Evolutionary conservation across 768 basidiomycete genomes (phyloP).

Genomic region (Kwoniella botswanensis): DNA sequence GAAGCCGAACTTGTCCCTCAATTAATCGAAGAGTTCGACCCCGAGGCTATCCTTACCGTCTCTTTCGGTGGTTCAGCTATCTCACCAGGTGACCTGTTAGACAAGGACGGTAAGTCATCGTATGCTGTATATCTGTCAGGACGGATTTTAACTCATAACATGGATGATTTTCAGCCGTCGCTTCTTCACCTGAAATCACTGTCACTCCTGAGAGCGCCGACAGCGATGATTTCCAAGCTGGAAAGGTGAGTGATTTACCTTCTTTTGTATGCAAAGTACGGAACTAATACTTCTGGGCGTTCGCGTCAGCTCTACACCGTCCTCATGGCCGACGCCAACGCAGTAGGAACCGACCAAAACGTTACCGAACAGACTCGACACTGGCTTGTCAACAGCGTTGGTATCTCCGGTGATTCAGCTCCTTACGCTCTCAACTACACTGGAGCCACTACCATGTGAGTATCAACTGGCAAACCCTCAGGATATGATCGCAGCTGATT

Average conservation of each 20-base stretch:
- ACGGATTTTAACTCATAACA: neutral
- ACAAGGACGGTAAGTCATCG: slow-evolving; percentile 64
- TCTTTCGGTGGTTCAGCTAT: slow-evolving; percentile 65
- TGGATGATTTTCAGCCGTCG: slow-evolving; percentile 63
- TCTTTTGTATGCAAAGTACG: too few species aligned
- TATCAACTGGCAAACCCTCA: neutral
- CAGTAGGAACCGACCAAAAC: slow-evolving; percentile 67
- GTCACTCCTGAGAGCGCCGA: slow-evolving; percentile 60
- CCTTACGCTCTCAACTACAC: slow-evolving; percentile 51
- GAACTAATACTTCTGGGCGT: neutral
- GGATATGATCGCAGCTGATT: neutral
- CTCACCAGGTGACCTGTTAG: slow-evolving; percentile 67
- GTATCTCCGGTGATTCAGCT: slow-evolving; percentile 31
- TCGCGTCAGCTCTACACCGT: slow-evolving; percentile 64
- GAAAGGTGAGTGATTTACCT: slow-evolving; percentile 27
- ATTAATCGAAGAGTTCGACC: slow-evolving; percentile 67
- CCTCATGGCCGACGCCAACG: slow-evolving; percentile 75
- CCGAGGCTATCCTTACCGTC: slow-evolving; percentile 66
- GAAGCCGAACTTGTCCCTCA: slow-evolving; percentile 66
- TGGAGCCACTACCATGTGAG: slow-evolving; percentile 49
- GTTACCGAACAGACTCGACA: slow-evolving; percentile 65
- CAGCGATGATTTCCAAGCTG: slow-evolving; percentile 61
- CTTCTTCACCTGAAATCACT: slow-evolving; percentile 64
- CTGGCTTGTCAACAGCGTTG: slow-evolving; percentile 76
- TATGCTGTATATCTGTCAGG: neutral